These are phyloP conservation scores for Penicillium psychrosexuale DNA, from an alignment of 2,329 filamentous ascomycete species.

Conservation along the genomic window DNA sequence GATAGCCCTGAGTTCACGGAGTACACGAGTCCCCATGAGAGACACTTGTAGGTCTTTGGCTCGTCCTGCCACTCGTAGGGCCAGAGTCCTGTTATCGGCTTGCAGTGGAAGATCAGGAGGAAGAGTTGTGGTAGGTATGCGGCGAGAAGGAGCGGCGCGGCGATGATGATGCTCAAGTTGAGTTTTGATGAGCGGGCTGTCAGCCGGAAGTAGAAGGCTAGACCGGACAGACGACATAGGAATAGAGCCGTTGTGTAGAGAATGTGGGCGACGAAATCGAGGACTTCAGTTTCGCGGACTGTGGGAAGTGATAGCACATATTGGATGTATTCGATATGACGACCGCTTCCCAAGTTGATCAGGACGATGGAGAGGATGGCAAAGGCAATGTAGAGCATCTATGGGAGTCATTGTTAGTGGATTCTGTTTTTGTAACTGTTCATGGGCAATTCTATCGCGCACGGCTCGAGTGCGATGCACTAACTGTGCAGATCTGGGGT, in stretches of 20 bases:
- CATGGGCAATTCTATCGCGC: neutral
- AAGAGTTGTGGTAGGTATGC: slow-evolving; percentile 51
- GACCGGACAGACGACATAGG: slow-evolving; percentile 51
- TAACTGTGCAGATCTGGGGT: neutral
- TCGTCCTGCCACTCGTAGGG: slow-evolving; percentile 51
- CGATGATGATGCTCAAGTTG: slow-evolving; percentile 21
- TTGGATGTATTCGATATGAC: slow-evolving; percentile 35
- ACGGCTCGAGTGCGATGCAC: no score
- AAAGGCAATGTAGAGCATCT: slow-evolving; percentile 43
- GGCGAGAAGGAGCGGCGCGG: slow-evolving; percentile 38
- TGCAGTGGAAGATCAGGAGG: slow-evolving; percentile 53
- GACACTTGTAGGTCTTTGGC: slow-evolving; percentile 42
- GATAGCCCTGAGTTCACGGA: slow-evolving; percentile 52
- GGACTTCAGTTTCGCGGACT: slow-evolving; percentile 45
- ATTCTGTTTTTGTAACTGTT: neutral
- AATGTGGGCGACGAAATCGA: slow-evolving; percentile 53
- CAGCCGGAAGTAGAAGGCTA: slow-evolving; percentile 53
- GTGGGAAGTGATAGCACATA: slow-evolving; percentile 47
- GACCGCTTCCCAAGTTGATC: slow-evolving; percentile 50
- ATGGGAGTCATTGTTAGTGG: neutral
- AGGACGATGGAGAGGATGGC: slow-evolving; percentile 44
- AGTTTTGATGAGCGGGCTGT: slow-evolving; percentile 34
- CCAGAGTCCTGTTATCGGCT: slow-evolving; percentile 52
- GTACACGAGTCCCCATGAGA: slow-evolving; percentile 54
- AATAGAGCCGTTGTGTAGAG: slow-evolving; percentile 52